Evolutionary conservation across 2,329 filamentous ascomycete species (phyloP).

Genomic region (Penicillium sp.): DNA sequence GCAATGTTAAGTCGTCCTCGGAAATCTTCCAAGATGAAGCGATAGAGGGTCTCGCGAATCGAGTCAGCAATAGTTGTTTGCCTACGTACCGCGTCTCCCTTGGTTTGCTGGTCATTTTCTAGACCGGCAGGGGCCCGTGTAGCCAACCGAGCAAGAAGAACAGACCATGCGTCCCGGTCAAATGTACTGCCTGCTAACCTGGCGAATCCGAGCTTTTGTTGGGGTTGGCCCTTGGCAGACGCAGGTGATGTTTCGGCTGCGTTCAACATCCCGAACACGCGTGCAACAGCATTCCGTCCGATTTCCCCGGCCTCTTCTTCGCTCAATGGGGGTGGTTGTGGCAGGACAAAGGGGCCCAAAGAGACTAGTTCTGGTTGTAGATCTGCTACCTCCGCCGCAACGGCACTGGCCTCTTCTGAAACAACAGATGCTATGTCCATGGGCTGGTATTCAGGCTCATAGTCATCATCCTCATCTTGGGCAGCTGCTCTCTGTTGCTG

Average conservation of each 20-base stretch:
- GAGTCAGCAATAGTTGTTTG: conserved; percentile 53
- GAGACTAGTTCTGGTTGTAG: conserved; percentile 59
- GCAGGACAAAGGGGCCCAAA: conserved; percentile 76
- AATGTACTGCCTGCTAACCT: conserved; percentile 80
- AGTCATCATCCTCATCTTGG: conserved; percentile 80
- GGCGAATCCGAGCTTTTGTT: conserved; percentile 71
- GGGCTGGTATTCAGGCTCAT: conserved; percentile 82
- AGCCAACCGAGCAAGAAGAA: conserved; percentile 79
- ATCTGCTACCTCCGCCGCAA: conserved; percentile 73
- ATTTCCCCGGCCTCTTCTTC: conserved; percentile 70
- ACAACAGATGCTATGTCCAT: conserved; percentile 53
- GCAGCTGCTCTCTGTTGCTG: conserved; percentile 30
- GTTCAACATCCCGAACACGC: conserved; percentile 76
- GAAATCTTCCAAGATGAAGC: conserved; percentile 90
- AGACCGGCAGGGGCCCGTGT: conserved; percentile 74
- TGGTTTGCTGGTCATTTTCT: conserved; percentile 47
- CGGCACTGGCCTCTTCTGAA: conserved; percentile 61
- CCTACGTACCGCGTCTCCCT: conserved; percentile 27
- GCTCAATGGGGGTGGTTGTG: conserved; percentile 71
- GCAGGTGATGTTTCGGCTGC: conserved; percentile 66
- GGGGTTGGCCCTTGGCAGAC: conserved; percentile 50
- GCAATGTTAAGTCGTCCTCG: conserved; percentile 84
- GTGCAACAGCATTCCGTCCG: conserved; percentile 70
- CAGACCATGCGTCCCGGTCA: conserved; percentile 87
- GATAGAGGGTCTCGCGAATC: conserved; percentile 78